Conservation (phyloP, 331 rosid genomes). For the Quercus lobata region DNA sequence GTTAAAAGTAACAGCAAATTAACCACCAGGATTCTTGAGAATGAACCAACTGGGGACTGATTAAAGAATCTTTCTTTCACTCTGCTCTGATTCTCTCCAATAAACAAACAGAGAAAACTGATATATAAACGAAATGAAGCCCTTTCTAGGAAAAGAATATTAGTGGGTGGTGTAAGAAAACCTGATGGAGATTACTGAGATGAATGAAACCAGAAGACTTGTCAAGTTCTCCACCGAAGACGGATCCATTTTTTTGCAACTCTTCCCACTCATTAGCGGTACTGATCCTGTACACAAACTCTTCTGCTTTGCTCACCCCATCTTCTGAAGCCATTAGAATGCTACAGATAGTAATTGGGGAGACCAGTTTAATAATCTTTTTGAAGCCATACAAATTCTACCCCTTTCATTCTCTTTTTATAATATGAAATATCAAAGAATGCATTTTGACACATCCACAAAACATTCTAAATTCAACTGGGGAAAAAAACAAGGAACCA, state of each 20-base stretch:
- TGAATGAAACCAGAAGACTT: slow-evolving; percentile 70
- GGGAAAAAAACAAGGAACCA: too few species aligned
- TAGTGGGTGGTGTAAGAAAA: slow-evolving; percentile 2
- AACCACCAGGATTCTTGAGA: too few species aligned
- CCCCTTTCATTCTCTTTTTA: too few species aligned
- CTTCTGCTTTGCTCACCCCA: slow-evolving; percentile 20
- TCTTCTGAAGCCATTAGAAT: slow-evolving; percentile 23
- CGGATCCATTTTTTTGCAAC: slow-evolving; percentile 46
- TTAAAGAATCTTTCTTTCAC: neutral
- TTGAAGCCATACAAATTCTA: too few species aligned
- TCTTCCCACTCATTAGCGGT: slow-evolving; percentile 62
- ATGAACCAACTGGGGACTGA: neutral
- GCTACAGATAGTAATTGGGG: neutral
- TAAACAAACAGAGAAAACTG: neutral
- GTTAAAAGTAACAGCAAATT: too few species aligned
- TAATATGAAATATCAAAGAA: too few species aligned
- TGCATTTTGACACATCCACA: too few species aligned
- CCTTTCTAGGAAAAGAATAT: too few species aligned
- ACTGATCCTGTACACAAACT: slow-evolving; percentile 73
- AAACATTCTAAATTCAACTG: too few species aligned
- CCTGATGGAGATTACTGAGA: slow-evolving; percentile 82
- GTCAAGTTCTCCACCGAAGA: slow-evolving; percentile 62
- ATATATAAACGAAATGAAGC: neutral
- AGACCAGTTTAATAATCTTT: neutral
- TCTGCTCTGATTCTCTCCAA: neutral